These are phyloP conservation scores for Trematosphaeria pertusa DNA, from an alignment of 2,329 filamentous ascomycete species.

Conservation along the genomic window DNA sequence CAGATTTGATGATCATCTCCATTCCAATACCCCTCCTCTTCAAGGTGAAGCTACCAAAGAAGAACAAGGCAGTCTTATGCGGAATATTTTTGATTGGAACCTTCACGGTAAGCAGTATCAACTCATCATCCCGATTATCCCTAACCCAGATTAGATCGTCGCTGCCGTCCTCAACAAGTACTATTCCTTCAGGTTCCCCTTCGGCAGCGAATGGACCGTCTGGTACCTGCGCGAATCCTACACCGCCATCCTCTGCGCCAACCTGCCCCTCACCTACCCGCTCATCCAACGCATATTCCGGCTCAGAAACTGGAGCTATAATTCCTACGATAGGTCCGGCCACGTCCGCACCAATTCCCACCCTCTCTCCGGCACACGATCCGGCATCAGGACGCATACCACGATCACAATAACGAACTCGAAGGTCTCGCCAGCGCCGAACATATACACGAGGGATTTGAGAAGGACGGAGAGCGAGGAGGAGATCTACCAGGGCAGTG, in stretches of 20 bases:
- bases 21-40: constrained; percentile 57
- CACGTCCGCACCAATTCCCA: constrained; percentile 5
- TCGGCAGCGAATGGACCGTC: constrained; percentile 63
- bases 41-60: constrained; percentile 50
- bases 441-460: neutral
- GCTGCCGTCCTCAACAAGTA: constrained; percentile 67
- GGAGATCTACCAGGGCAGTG: constrained; percentile 1
- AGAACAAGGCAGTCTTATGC: constrained; percentile 62
- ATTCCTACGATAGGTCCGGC: constrained; percentile 21
- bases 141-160: constrained; percentile 51
- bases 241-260: constrained; percentile 66
- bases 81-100: constrained; percentile 63
- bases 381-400: constrained; percentile 4
- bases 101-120: constrained; percentile 36
- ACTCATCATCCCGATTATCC: neutral
- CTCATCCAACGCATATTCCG: constrained; percentile 59
- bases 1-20: constrained; percentile 54
- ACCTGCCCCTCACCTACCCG: constrained; percentile 67
- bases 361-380: constrained; percentile 1
- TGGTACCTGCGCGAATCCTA: constrained; percentile 67
- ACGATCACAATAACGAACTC: neutral
- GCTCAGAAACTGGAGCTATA: constrained; percentile 39
- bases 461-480: constrained; percentile 13
- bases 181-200: constrained; percentile 65
- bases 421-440: neutral